A percentile compares a stretch with the other conserved stretches of the same genome.
Evolutionary conservation across 2,329 filamentous ascomycete genomes (phyloP).

Genomic region (Colletotrichum sp.): DNA sequence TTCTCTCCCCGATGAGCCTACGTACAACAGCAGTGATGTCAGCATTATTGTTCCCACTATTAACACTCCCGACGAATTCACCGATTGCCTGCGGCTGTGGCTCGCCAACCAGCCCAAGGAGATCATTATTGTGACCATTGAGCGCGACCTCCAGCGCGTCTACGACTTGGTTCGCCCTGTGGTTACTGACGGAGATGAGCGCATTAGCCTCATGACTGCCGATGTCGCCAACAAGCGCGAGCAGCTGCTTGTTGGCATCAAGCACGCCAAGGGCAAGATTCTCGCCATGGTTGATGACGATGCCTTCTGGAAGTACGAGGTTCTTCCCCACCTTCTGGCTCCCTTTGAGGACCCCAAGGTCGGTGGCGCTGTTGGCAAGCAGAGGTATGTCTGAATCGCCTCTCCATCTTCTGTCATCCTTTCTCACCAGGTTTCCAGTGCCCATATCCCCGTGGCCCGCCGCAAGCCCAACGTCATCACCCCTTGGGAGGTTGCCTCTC

Average conservation of each 20-base stretch:
- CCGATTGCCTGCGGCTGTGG: constrained; percentile 25
- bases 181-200: not conserved
- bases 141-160: constrained; percentile 6
- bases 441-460: constrained; percentile 23
- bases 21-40: constrained; percentile 22
- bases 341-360: constrained; percentile 28
- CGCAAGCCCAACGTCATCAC: constrained; percentile 26
- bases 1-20: not conserved
- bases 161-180: not conserved
- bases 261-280: constrained; percentile 23
- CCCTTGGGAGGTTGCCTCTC: constrained; percentile 30
- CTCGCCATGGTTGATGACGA: constrained; percentile 34
- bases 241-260: constrained; percentile 29
- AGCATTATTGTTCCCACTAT: constrained; percentile 32
- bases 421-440: not conserved
- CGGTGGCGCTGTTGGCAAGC: constrained; percentile 27
- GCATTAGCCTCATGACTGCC: constrained; percentile 22
- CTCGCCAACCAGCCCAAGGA: constrained; percentile 26
- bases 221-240: constrained; percentile 27
- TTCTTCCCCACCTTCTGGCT: constrained; percentile 27
- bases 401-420: not conserved
- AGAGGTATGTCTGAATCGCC: constrained; percentile 6
- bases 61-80: constrained; percentile 24
- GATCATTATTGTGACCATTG: constrained; percentile 32
- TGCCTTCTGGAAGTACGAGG: constrained; percentile 21